Percentiles rank a stretch among this genome's conserved stretches.
Conservation (phyloP, 352 stramenopile genomes). For the Achlya hypogyna region DNA sequence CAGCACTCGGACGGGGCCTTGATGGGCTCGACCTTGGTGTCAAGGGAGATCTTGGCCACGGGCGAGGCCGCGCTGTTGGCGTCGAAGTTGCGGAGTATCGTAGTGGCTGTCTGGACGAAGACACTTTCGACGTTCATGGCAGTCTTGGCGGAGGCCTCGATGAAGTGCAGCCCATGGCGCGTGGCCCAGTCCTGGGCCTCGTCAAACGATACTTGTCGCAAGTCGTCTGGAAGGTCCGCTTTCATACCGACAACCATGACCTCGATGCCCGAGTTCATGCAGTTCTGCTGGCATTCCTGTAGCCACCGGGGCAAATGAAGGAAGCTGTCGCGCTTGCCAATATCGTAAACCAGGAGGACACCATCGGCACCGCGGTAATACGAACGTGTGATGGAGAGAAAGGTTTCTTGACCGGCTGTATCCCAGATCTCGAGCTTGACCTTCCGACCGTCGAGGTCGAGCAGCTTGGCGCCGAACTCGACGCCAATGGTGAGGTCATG, state of each 20-base stretch:
- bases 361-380: slow-evolving; percentile 86
- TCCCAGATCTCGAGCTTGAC: slow-evolving; percentile 91
- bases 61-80: slow-evolving; percentile 24
- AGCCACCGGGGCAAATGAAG: slow-evolving; percentile 66
- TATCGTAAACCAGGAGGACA: slow-evolving; percentile 84
- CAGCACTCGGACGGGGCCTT: slow-evolving; percentile 12
- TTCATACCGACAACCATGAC: slow-evolving; percentile 86
- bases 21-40: background rate
- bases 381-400: slow-evolving; percentile 80
- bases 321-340: slow-evolving; percentile 68
- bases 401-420: slow-evolving; percentile 84
- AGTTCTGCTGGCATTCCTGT: slow-evolving; percentile 78
- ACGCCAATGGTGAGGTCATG: slow-evolving; percentile 89
- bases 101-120: slow-evolving; percentile 58
- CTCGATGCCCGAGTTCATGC: slow-evolving; percentile 72
- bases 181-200: slow-evolving; percentile 57
- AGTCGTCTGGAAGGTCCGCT: slow-evolving; percentile 44
- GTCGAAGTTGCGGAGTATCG: slow-evolving; percentile 71
- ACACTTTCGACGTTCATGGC: slow-evolving; percentile 74
- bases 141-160: slow-evolving; percentile 77
- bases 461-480: slow-evolving; percentile 83
- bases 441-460: slow-evolving; percentile 71
- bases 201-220: slow-evolving; percentile 54
- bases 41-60: background rate
- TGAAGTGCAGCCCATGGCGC: slow-evolving; percentile 63